These are phyloP conservation scores for Candolleomyces aberdarensis DNA, from an alignment of 768 basidiomycete species.

Conservation along the genomic window DNA sequence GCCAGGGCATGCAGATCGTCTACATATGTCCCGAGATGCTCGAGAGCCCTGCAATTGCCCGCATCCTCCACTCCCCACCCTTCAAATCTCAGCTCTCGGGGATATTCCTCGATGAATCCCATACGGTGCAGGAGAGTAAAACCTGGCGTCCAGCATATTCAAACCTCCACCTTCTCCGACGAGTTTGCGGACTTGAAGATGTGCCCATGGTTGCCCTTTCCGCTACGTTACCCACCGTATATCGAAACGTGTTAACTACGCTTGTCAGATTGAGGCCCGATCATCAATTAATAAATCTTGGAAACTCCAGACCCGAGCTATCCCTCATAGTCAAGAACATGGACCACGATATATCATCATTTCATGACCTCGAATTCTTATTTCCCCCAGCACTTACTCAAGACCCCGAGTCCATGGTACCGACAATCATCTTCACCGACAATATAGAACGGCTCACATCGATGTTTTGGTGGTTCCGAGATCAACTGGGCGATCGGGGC, in stretches of 20 bases:
- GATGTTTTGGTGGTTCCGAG: conserved; percentile 20
- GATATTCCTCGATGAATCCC: conserved; percentile 21
- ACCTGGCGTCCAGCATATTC: conserved; percentile 17
- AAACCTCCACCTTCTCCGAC: conserved; percentile 9
- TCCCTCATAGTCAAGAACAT: conserved; percentile 16
- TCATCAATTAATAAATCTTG: conserved; percentile 16
- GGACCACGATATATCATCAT: conserved; percentile 10
- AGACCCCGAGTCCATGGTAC: conserved; percentile 1
- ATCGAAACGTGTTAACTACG: conserved; percentile 1
- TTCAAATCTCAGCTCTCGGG: conserved; percentile 16
- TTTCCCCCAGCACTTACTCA: conserved; percentile 5
- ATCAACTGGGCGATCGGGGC: conserved; percentile 1
- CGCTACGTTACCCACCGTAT: conserved; percentile 16
- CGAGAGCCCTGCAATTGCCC: conserved; percentile 19
- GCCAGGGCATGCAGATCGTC: conserved; percentile 11
- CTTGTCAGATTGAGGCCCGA: conserved; percentile 11
- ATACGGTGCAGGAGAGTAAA: too few species aligned
- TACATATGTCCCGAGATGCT: conserved; percentile 25
- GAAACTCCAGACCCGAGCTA: conserved; percentile 19
- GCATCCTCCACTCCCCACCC: conserved; percentile 11
- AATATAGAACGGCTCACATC: conserved; percentile 16
- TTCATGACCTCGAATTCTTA: conserved; percentile 17
- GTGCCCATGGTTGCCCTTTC: conserved; percentile 13
- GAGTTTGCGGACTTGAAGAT: conserved; percentile 8
- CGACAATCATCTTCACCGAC: conserved; percentile 15